Evolutionary conservation across 2,329 filamentous ascomycete genomes (phyloP).

Genomic region (Trichoderma guizhouense): DNA sequence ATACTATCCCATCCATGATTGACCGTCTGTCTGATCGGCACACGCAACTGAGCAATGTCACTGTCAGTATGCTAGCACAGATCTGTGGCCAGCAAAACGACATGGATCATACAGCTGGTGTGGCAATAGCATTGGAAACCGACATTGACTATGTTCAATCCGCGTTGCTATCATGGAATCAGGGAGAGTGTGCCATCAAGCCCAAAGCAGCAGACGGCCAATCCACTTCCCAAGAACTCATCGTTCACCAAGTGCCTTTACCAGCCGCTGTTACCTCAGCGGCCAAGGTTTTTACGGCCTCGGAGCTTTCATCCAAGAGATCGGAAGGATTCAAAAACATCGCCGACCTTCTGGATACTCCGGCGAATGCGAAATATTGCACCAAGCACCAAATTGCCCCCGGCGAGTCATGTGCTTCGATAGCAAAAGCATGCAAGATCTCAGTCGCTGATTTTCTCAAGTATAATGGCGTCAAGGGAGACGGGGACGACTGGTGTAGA

Average conservation of each 20-base stretch:
- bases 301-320: too few relatives aligned
- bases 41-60: background rate
- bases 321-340: too few relatives aligned
- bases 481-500: conserved; percentile 28
- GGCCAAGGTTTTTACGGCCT: background rate
- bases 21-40: background rate
- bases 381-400: background rate
- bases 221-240: background rate
- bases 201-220: background rate
- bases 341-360: background rate
- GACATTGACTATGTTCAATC: background rate
- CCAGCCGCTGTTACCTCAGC: background rate
- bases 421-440: background rate
- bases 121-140: background rate
- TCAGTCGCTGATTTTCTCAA: conserved; percentile 22
- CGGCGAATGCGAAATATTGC: background rate
- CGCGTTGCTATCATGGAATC: conserved; percentile 2
- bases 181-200: background rate
- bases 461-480: conserved; percentile 35
- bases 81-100: background rate
- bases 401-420: background rate
- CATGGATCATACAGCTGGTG: conserved; percentile 1
- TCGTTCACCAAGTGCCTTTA: background rate
- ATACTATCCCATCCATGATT: background rate
- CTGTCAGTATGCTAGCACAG: background rate